These are phyloP conservation scores for Boletus vinaceobasis DNA, from an alignment of 768 basidiomycete genomes.

Conservation along the genomic window DNA sequence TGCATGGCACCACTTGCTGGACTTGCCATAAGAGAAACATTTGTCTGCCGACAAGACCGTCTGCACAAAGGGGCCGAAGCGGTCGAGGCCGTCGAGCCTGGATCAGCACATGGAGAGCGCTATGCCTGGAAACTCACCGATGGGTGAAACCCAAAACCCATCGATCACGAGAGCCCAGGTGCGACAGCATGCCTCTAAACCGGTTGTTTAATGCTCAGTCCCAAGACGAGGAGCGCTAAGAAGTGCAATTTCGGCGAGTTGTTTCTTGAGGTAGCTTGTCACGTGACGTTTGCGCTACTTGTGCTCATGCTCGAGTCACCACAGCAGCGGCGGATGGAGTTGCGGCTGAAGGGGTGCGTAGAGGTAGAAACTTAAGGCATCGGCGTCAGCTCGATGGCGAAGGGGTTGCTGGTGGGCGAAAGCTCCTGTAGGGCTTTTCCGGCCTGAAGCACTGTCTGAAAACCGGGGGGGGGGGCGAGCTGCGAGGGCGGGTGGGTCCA, in stretches of 20 bases:
- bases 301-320: no score
- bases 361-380: no score
- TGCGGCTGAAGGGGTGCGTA: no score
- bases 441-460: no score
- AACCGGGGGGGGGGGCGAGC: no score
- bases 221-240: constrained; percentile 75
- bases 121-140: constrained; percentile 43
- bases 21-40: constrained; percentile 79
- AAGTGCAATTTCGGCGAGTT: constrained; percentile 71
- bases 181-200: constrained; percentile 80
- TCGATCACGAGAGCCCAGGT: constrained; percentile 61
- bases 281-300: no score
- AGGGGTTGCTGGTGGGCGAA: no score
- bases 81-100: constrained; percentile 51
- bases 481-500: no score
- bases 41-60: constrained; percentile 75
- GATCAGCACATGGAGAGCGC: not conserved
- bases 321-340: no score
- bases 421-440: no score
- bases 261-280: constrained; percentile 80
- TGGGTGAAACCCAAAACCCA: constrained; percentile 82
- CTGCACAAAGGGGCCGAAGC: constrained; percentile 71
- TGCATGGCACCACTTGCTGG: constrained; percentile 71
- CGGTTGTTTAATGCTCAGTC: constrained; percentile 76
- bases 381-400: no score